Evolutionary conservation across 1,284 basidiomycete species (phyloP).

Genomic region (Fomitopsis palustris): DNA sequence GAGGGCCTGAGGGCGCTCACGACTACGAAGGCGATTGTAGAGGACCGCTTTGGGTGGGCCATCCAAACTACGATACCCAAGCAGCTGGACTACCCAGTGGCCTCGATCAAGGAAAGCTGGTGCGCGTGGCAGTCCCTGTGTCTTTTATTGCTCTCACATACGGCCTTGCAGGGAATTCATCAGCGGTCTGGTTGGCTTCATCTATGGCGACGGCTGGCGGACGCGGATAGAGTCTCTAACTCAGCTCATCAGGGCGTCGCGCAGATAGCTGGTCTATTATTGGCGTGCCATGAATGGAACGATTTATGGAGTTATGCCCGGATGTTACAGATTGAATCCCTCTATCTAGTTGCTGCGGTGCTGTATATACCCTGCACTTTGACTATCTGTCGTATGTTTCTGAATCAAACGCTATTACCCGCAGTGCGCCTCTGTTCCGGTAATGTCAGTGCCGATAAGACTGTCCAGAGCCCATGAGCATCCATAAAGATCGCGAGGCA

Average conservation of each 20-base stretch:
- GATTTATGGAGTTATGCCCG: background rate
- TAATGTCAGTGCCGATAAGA: background rate
- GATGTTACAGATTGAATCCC: background rate
- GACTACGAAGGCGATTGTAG: conserved; percentile 82
- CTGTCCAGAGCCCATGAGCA: background rate
- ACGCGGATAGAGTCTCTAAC: conserved; percentile 52
- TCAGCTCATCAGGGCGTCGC: conserved; percentile 29
- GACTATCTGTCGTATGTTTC: background rate
- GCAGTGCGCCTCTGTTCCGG: background rate
- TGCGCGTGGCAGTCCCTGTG: conserved; percentile 44
- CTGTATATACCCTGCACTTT: background rate
- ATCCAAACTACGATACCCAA: conserved; percentile 86
- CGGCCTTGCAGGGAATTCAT: conserved; percentile 65
- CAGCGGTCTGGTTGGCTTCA: conserved; percentile 66
- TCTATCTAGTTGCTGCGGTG: background rate
- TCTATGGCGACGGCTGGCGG: conserved; percentile 73
- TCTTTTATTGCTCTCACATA: conserved; percentile 10
- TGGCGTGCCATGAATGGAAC: background rate
- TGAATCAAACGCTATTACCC: background rate
- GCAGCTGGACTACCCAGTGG: conserved; percentile 84
- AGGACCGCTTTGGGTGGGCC: conserved; percentile 80
- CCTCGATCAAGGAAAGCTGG: conserved; percentile 77
- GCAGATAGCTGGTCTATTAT: conserved; percentile 14
- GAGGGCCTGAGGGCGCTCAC: conserved; percentile 89
- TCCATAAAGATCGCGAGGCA: too few species aligned